These are phyloP conservation scores for Penicillium silybi DNA, from an alignment of 495 filamentous ascomycete genomes.

Conservation along the genomic window DNA sequence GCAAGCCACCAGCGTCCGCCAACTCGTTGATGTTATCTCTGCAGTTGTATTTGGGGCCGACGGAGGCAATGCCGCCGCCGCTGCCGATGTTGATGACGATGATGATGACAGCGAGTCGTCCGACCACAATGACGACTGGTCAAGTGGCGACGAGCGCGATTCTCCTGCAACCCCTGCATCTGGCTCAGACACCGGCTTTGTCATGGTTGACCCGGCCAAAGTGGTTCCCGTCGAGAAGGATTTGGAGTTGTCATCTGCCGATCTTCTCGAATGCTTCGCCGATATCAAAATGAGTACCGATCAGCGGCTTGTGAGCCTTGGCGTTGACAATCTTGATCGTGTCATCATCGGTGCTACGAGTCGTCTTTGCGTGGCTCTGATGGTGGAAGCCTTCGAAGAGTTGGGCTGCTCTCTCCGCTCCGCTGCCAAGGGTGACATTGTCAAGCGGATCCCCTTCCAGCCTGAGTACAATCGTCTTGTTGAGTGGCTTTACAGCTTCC, in stretches of 20 bases:
- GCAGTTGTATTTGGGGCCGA: not conserved
- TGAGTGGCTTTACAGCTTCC: slow-evolving; percentile 36
- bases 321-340: not conserved
- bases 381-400: slow-evolving; percentile 43
- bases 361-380: slow-evolving; percentile 33
- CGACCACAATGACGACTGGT: not conserved
- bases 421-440: slow-evolving; percentile 27
- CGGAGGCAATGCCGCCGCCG: not conserved
- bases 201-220: not conserved
- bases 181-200: not conserved
- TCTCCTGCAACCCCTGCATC: not conserved
- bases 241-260: not conserved
- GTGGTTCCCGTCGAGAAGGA: not conserved
- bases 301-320: not conserved
- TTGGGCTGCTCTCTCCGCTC: slow-evolving; percentile 33
- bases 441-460: slow-evolving; percentile 29
- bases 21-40: not conserved
- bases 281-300: not conserved
- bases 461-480: slow-evolving; percentile 31
- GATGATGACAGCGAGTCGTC: not conserved
- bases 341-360: not conserved
- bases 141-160: not conserved
- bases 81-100: not conserved
- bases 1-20: slow-evolving; percentile 15
- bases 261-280: not conserved